Evolutionary conservation across 495 filamentous ascomycete species (phyloP), one percentile per base, ranked within the genome.

Genomic region (Trichoderma reesei): DNA sequence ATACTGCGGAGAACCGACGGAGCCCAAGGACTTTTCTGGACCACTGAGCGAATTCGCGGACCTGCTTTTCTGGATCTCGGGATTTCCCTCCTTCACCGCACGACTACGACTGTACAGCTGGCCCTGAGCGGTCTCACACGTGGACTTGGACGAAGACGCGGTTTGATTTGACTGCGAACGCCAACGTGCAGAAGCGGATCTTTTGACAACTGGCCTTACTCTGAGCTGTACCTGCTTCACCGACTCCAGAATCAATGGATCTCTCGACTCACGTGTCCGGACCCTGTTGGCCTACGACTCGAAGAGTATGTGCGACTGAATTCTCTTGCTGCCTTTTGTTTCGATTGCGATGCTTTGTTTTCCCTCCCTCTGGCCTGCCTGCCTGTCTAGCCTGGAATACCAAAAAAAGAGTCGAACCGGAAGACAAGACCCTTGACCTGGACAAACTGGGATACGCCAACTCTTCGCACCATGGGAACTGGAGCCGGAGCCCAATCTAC

Each of bases 251-350:
- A 56, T 13, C 26, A 14, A 33, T 56, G 51, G 20, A 10, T 56
- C 20, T 56, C 18, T 56, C 51, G 51, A 56, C 51, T 56, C 51
- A 56, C 51, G 51, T 56, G 51, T 56, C 51, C 14, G 51, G 51
- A 56, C 51, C 26, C 16, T 56, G 51, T 56, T 56, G 51, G 51
- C 51, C 51, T 56, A 33, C 51, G 51, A 33, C 26, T 56, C 31
- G 16, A 36, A 65, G 34, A 62, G 64, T 16, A 67, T 61, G 66
- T 63, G 60, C 66, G 6, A 62, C 13, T 56, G 20, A 33, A 33
- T 18, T 10, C 34, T 56, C 18, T 56, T 20, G 44, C 8, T 48
- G 20, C 26, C 31, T 56, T 56, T 56, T 56, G 51, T 56, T 31
- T 13, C 42, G 13, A 14, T 46, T 46, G 42, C 42, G 13, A 9